A percentile compares a stretch with the other conserved stretches of the same genome.
Conservation (phyloP, 164 flowering plant species). For the Liriodendron chinense region DNA sequence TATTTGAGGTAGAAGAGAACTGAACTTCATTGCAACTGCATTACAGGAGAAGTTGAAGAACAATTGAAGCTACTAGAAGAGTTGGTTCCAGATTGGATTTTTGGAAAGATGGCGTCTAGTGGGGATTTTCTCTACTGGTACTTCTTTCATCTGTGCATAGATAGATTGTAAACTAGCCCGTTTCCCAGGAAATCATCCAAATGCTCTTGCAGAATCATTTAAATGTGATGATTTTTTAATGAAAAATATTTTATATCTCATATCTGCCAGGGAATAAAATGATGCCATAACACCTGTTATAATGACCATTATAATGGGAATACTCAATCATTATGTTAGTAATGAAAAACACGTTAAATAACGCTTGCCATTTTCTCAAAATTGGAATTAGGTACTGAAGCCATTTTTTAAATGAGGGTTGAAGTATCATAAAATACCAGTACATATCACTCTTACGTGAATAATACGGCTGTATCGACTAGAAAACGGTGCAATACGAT, state of each 20-base stretch:
- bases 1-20: background rate
- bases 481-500: too few relatives aligned
- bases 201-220: background rate
- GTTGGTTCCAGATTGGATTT: conserved; percentile 68
- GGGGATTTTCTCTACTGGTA: conserved; percentile 60
- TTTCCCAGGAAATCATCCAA: background rate
- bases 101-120: conserved; percentile 38
- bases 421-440: too few relatives aligned
- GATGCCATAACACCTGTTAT: background rate
- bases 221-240: background rate
- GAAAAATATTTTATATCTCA: background rate
- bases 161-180: background rate
- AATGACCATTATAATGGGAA: background rate
- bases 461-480: too few relatives aligned
- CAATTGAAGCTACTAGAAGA: conserved; percentile 58
- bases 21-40: background rate
- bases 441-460: too few relatives aligned
- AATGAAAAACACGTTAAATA: too few relatives aligned
- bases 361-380: too few relatives aligned
- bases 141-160: background rate
- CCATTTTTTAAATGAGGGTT: too few relatives aligned
- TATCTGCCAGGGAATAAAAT: conserved; percentile 1
- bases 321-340: background rate
- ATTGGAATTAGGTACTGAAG: too few relatives aligned
- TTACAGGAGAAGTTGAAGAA: conserved; percentile 54